Evolutionary conservation across 164 flowering plant genomes (phyloP), one percentile per base, ranked within the genome.

Genomic region (Tetracentron sinense): DNA sequence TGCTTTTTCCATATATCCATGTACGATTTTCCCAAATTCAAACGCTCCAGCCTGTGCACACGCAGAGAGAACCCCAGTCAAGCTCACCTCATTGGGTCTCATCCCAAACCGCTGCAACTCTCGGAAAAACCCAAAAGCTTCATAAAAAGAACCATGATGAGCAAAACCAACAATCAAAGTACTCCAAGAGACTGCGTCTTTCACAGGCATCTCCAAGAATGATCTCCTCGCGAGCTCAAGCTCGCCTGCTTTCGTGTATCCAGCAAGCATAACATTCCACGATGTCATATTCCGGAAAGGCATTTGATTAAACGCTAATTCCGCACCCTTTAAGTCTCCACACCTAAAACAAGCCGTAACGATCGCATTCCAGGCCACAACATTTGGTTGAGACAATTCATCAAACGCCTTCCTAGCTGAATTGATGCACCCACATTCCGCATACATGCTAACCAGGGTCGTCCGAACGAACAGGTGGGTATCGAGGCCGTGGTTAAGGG

Each of bases 161-260:
- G 78, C 66, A 62, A 80, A 75, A 69, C 95, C 95, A 62, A 68
- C 74, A 69, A 88, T 80, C 86, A 85, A 81, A n/a, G 83, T 85
- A 67, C 83, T 85, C 89, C 90, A 85, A 30, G 94, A 85, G 17
- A 85, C 81, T 30, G 68, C 74, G 60, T 82, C 89, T 57, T 74
- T 82, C 27, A 47, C 47, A 5, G 76, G 74, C 77, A 85, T 83
- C 51, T 65, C 55, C 0, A 21, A 57, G 29, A 84, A 84, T 49
- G 66, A 33, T 48, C 67, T 68, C 77, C 53, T 70, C 0, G 84
- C 90, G 20, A 64, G 49, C 56, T 76, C 78, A 31, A 81, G 33
- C 66, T 82, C 76, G 11, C 84, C 86, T 1, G 80, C 74, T 58
- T 78, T 80, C 48, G 53, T 66, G 47, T 83, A 85, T 61, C 90